phyloP scores from a whole-genome alignment of 1,284 basidiomycete genomes.

The Puccinia novopanici region DNA sequence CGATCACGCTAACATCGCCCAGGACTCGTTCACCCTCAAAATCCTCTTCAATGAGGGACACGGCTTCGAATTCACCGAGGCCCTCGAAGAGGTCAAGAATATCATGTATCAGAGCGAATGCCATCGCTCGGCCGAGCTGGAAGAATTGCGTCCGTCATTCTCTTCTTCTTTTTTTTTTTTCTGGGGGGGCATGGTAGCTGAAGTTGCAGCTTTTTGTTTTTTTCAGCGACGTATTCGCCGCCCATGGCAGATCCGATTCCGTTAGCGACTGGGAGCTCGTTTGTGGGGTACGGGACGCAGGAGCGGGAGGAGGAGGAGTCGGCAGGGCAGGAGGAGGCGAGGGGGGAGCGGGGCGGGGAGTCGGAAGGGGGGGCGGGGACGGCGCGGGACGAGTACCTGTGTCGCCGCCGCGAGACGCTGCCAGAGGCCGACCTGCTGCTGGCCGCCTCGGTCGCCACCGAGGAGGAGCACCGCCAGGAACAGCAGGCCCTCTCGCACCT shows the following conservation, averaged over 20 bases:
- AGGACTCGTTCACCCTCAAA: conserved; percentile 35
- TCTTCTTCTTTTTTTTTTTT: neutral
- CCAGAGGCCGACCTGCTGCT: conserved; percentile 26
- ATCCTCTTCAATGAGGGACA: conserved; percentile 38
- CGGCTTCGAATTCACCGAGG: conserved; percentile 43
- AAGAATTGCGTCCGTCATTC: conserved; percentile 32
- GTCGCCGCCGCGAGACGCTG: neutral
- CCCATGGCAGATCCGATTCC: neutral
- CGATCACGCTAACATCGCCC: neutral
- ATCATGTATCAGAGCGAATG: conserved; percentile 24
- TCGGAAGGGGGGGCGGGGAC: neutral
- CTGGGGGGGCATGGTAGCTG: neutral
- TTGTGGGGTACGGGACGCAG: neutral
- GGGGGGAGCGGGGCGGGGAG: no score
- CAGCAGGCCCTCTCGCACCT: neutral
- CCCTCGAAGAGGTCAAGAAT: conserved; percentile 42
- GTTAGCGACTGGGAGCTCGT: neutral
- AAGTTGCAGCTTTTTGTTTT: neutral
- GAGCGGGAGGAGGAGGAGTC: neutral
- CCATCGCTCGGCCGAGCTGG: conserved; percentile 20
- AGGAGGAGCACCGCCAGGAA: conserved; percentile 17
- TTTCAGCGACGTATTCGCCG: conserved; percentile 24
- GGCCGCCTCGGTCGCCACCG: conserved; percentile 16
- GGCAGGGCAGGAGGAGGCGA: no score
- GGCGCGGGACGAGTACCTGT: neutral